Conservation (phyloP, 495 filamentous ascomycete species). For the Collariella sp. region DNA sequence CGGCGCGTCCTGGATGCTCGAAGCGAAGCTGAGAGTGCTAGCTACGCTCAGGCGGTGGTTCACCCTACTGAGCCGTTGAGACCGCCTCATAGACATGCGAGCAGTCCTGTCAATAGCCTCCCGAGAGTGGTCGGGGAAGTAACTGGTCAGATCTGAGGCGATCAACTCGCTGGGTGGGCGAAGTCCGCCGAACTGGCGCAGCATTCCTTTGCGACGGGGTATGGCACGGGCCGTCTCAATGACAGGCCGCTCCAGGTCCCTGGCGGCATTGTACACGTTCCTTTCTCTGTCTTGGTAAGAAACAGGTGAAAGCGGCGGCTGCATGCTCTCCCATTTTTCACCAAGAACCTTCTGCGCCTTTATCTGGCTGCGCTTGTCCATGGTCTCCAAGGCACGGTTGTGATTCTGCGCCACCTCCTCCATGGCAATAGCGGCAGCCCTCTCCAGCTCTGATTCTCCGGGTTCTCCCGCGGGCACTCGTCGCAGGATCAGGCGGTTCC, state of each 20-base stretch:
- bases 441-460: slow-evolving; percentile 66
- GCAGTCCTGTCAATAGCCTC: slow-evolving; percentile 92
- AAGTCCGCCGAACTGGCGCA: slow-evolving; percentile 72
- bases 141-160: slow-evolving; percentile 86
- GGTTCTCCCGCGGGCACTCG: slow-evolving; percentile 84
- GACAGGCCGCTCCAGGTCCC: slow-evolving; percentile 49
- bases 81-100: slow-evolving; percentile 80
- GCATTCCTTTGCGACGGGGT: slow-evolving; percentile 51
- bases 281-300: slow-evolving; percentile 56
- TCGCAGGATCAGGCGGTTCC: slow-evolving; percentile 80
- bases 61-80: slow-evolving; percentile 79
- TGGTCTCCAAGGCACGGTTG: slow-evolving; percentile 51
- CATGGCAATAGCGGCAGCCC: slow-evolving; percentile 72
- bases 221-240: slow-evolving; percentile 38
- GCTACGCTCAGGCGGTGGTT: slow-evolving; percentile 87
- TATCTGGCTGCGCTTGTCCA: slow-evolving; percentile 54
- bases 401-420: slow-evolving; percentile 75
- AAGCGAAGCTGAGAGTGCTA: slow-evolving; percentile 87
- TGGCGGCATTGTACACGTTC: slow-evolving; percentile 52
- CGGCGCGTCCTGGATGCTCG: slow-evolving; percentile 77
- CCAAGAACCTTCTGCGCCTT: slow-evolving; percentile 81
- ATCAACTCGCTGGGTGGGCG: slow-evolving; percentile 95
- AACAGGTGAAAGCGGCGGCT: slow-evolving; percentile 72
- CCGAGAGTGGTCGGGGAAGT: slow-evolving; percentile 90
- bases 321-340: slow-evolving; percentile 69